phyloP scores from a whole-genome alignment of 257 asterid genomes.

The Coffea eugenioides region DNA sequence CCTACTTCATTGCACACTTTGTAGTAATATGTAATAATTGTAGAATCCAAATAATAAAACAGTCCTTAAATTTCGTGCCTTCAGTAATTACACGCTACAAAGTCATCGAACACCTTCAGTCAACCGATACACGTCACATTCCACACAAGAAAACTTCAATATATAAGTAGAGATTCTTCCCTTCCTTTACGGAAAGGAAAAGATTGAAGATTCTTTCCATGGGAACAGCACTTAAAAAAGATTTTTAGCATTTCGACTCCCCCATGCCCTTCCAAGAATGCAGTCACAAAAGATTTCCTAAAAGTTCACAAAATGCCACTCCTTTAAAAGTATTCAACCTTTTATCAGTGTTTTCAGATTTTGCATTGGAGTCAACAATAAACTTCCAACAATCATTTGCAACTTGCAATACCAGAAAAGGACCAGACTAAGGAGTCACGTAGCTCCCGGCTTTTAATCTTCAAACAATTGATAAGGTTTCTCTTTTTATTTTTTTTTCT shows the following conservation, averaged over 20 bases:
- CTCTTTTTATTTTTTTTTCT: neutral
- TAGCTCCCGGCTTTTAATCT: neutral
- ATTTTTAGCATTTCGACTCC: neutral
- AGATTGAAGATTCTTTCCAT: neutral
- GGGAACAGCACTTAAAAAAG: neutral
- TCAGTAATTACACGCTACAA: neutral
- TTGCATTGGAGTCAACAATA: neutral
- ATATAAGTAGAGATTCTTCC: neutral
- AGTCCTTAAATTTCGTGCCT: neutral
- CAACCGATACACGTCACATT: neutral
- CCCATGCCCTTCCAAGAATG: neutral
- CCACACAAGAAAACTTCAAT: too few species aligned
- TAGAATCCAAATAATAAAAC: neutral
- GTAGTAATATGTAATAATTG: too few species aligned
- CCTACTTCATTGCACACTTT: too few species aligned
- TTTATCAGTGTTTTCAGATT: neutral
- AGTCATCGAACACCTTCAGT: neutral
- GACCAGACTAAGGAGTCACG: neutral
- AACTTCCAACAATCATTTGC: neutral
- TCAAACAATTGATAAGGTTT: neutral
- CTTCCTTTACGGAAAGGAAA: neutral
- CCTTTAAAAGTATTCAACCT: neutral
- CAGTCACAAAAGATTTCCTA: neutral
- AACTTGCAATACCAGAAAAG: conserved; percentile 1
- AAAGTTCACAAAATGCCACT: neutral